Percentiles rank a stretch among this genome's conserved stretches.
Evolutionary conservation across 2,329 filamentous ascomycete genomes (phyloP).

Genomic region (Microsporum audouinii): DNA sequence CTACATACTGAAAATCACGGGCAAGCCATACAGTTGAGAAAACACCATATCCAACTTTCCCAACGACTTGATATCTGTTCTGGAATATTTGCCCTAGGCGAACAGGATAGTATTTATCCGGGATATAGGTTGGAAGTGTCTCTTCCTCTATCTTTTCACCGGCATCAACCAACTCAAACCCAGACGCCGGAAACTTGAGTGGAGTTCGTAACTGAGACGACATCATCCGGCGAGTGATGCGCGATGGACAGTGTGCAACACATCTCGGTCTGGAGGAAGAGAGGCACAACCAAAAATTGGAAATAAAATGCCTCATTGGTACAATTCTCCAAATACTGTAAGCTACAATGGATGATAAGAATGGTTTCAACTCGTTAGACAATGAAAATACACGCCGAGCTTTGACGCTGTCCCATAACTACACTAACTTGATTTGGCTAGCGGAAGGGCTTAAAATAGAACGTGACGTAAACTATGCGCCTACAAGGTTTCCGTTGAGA

Average conservation of each 20-base stretch:
- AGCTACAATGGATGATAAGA: background rate
- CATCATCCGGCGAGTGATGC: background rate
- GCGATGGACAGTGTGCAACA: no score
- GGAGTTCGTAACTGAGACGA: background rate
- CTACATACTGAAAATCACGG: background rate
- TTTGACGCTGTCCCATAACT: background rate
- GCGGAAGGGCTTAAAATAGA: background rate
- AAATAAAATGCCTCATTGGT: background rate
- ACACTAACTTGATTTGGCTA: background rate
- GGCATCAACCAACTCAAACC: background rate
- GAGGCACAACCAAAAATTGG: background rate
- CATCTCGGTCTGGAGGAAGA: no score
- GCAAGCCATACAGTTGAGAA: conserved; percentile 6
- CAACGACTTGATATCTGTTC: conserved; percentile 1
- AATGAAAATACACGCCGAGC: background rate
- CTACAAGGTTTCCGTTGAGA: background rate
- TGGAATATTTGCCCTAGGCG: conserved; percentile 1
- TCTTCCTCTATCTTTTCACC: background rate
- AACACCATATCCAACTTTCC: conserved; percentile 2
- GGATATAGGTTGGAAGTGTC: background rate
- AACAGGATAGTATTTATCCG: conserved; percentile 1
- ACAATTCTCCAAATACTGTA: background rate
- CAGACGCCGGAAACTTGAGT: background rate
- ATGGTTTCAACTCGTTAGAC: background rate
- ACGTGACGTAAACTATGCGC: background rate